A percentile compares a stretch with the other conserved stretches of the same genome.
Evolutionary conservation across 768 basidiomycete species (phyloP).

Genomic region (Russula sp.): DNA sequence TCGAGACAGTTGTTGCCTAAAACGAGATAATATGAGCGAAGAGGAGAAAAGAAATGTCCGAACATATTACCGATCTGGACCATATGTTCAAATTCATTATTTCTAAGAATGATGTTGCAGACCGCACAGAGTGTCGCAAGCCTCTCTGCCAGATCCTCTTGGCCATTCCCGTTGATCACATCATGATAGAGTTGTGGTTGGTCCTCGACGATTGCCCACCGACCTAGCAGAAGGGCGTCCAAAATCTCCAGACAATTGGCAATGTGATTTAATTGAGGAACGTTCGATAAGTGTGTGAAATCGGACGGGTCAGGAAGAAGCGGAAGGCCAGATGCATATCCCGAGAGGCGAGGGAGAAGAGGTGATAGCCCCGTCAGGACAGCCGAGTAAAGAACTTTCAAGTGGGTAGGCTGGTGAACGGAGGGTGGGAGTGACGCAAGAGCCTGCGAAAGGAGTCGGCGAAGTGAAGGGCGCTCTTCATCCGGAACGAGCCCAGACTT

Average conservation of each 20-base stretch:
- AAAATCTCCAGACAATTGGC: conserved; percentile 52
- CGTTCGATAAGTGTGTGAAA: conserved; percentile 18
- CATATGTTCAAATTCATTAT: conserved; percentile 22
- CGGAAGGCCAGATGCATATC: conserved; percentile 36
- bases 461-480: conserved; percentile 48
- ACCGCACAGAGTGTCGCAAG: conserved; percentile 47
- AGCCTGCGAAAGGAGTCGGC: conserved; percentile 38
- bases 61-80: not conserved
- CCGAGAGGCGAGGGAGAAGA: conserved; percentile 33
- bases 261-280: conserved; percentile 39
- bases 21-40: conserved; percentile 7
- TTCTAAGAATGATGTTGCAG: conserved; percentile 34
- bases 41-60: not conserved
- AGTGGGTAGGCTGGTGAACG: conserved; percentile 29
- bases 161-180: conserved; percentile 32
- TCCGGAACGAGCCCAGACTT: conserved; percentile 26
- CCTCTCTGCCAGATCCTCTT: conserved; percentile 40
- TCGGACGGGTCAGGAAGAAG: conserved; percentile 29
- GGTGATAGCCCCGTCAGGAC: conserved; percentile 35
- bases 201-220: conserved; percentile 37
- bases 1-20: conserved; percentile 46
- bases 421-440: conserved; percentile 44
- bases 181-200: conserved; percentile 19
- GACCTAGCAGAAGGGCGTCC: conserved; percentile 54
- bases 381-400: conserved; percentile 28